These are phyloP conservation scores for Asparagopsis taxiformis DNA, from an alignment of 31 red algal genomes.

Conservation along the genomic window DNA sequence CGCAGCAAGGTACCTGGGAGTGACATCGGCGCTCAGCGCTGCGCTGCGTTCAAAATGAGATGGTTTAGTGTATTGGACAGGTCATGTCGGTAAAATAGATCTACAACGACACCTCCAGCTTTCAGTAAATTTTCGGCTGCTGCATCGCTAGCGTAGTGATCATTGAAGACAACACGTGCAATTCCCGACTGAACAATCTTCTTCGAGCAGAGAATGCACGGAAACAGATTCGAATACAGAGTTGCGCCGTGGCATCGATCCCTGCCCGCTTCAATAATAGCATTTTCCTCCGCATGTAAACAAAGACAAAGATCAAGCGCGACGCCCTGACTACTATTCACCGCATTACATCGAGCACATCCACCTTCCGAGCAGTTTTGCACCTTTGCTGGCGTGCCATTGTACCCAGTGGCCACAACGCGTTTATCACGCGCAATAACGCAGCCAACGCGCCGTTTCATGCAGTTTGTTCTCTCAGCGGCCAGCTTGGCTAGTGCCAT, in stretches of 20 bases:
- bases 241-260: constrained; percentile 69
- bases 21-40: neutral
- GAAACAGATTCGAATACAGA: constrained; percentile 86
- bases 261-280: constrained; percentile 94
- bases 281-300: constrained; percentile 96
- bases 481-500: constrained; percentile 84
- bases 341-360: neutral
- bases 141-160: constrained; percentile 36
- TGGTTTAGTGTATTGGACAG: neutral
- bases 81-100: constrained; percentile 13
- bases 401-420: constrained; percentile 92
- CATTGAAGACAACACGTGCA: constrained; percentile 51
- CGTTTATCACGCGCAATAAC: constrained; percentile 80
- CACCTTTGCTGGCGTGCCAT: constrained; percentile 14
- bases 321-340: constrained; percentile 14
- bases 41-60: neutral
- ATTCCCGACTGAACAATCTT: constrained; percentile 89
- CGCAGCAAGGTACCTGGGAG: constrained; percentile 27
- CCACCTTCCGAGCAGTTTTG: neutral
- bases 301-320: constrained; percentile 89
- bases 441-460: constrained; percentile 93
- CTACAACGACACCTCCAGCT: constrained; percentile 36
- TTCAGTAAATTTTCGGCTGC: constrained; percentile 30
- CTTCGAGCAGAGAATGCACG: constrained; percentile 87
- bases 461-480: constrained; percentile 89